Evolutionary conservation across 139 green algal genomes (phyloP).

Genomic region (Ettlia oleoabundans): DNA sequence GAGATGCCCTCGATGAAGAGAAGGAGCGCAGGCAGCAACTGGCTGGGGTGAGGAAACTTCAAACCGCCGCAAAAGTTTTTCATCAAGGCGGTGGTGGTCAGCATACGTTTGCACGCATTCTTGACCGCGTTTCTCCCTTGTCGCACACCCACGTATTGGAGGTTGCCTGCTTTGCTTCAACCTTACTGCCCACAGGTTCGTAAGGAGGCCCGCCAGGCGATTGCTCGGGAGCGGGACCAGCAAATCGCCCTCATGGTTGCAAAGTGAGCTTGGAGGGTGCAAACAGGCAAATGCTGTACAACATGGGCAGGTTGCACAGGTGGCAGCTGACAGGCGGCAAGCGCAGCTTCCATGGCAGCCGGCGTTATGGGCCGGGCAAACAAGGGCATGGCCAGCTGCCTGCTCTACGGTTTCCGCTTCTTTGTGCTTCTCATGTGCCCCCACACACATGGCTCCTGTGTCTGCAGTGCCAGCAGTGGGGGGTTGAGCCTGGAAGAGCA

Average conservation of each 20-base stretch:
- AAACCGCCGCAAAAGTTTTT: no score
- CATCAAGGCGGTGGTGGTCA: no score
- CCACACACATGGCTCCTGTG: not conserved
- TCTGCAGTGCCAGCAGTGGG: conserved; percentile 23
- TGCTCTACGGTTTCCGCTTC: no score
- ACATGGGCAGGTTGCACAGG: no score
- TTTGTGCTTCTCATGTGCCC: not conserved
- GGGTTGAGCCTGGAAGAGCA: conserved; percentile 55
- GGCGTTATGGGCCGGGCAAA: no score
- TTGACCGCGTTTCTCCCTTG: no score
- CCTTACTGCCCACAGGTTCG: conserved; percentile 23
- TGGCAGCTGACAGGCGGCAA: no score
- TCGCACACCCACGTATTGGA: not conserved
- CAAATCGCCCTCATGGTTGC: conserved; percentile 55
- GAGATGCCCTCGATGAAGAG: conserved; percentile 26
- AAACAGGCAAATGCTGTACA: no score
- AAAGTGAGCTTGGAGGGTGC: not conserved
- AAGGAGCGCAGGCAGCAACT: conserved; percentile 30
- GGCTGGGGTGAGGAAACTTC: conserved; percentile 24
- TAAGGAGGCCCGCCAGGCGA: conserved; percentile 42
- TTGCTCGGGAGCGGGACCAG: conserved; percentile 43
- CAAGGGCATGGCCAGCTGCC: no score
- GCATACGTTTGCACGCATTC: no score
- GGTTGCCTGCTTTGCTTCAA: not conserved
- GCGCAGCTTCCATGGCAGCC: no score